Evolutionary conservation across 306 rosid genomes (phyloP), one percentile per base, ranked within the genome.

Genomic region (Mimosa pudica): DNA sequence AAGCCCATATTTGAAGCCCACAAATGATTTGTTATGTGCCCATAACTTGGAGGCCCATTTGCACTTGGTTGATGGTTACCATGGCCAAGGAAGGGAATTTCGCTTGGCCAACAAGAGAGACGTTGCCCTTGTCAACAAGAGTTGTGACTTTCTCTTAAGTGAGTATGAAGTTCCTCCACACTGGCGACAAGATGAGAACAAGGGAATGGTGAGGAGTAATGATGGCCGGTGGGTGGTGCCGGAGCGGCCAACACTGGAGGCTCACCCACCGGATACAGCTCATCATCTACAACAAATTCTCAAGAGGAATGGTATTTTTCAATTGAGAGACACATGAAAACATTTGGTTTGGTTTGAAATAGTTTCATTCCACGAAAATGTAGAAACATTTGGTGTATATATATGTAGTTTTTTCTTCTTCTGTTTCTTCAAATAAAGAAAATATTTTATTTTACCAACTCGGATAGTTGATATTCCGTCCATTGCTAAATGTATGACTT

Each of bases 131-230:
- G 90, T 92, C 17, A 92, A 92, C 62, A 92, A 92, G 85, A 85
- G 83, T 6, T 83, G 91, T 47, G 85, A 89, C 38, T 80, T 91
- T 2, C 65, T 88, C 35, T 58, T 75, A 70, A 33, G 61, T 9
- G 88, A 88, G 14, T 87, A 82, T 3, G 88, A 80, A 0, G 91
- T 91, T 17, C 97, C 92, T 0, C 86, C 93, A 0, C 3, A 80
- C 12, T 92, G 94, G 97, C 61, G 93, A 48, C 94, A 92, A 35
- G 97, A 92, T 3, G 93, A 92, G 86, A 90, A 92, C 30, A 90
- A 92, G 51, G 97, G 94, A 8, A 88, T 92, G 91, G 92, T 90
- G 6, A 83, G 85, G 61, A 76, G 12, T 12, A 1, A 55, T 2
- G 94, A 90, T 2, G 97, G 97, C 0, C 80, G 93, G 17, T 90